These are phyloP conservation scores for Aspergillus flavus DNA, from an alignment of 2,329 filamentous ascomycete species.

Conservation along the genomic window DNA sequence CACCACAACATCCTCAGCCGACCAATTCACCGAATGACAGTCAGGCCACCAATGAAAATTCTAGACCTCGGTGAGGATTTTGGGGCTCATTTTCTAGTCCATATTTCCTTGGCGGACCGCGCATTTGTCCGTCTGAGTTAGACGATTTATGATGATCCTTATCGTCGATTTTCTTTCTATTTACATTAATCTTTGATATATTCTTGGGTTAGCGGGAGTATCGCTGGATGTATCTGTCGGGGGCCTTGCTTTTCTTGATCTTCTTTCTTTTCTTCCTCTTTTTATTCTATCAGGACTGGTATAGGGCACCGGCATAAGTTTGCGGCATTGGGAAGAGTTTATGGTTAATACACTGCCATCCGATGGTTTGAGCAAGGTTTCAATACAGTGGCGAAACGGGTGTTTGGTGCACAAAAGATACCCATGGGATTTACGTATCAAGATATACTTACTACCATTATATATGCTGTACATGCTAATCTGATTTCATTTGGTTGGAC, in stretches of 20 bases:
- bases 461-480: not conserved
- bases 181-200: not conserved
- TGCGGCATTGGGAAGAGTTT: not conserved
- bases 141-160: not conserved
- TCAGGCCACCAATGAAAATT: not conserved
- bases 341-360: not conserved
- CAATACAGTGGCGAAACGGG: not conserved
- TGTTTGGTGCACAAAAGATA: slow-evolving; percentile 11
- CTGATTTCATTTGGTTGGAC: not conserved
- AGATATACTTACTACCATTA: not conserved
- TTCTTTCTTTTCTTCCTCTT: not conserved
- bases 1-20: not conserved
- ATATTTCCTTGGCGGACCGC: not conserved
- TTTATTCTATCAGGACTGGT: not conserved
- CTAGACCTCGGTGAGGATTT: not conserved
- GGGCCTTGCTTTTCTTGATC: not conserved
- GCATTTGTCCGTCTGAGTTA: not conserved
- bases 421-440: slow-evolving; percentile 8
- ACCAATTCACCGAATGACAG: not conserved
- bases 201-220: slow-evolving; percentile 5
- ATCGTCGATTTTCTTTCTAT: not conserved
- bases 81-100: not conserved
- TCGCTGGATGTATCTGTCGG: not conserved
- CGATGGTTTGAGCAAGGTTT: not conserved
- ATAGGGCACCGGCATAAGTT: not conserved